Base-by-base conservation (phyloP, 805 yeast species). In the Candida xiaguanensis region DNA sequence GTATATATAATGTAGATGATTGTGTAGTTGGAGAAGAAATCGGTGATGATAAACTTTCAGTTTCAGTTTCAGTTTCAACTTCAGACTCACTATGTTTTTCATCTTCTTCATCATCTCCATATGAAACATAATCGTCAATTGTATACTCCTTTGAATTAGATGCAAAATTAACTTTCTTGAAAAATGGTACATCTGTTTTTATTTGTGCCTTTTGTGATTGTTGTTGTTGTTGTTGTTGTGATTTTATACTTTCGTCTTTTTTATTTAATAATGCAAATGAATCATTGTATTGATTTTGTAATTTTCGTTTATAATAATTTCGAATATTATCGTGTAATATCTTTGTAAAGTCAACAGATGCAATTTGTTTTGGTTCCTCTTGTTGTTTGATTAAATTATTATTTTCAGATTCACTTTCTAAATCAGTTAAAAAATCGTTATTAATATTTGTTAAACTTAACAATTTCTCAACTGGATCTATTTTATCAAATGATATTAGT, bases 401-500 rank as follows among this genome's bases (percentile, higher is more conserved):
- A 12, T 8, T 14, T 34, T 34, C 36, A 16, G 11, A 11, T 35
- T 35, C 38, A 16, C 42, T 50, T 39, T 56, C 63, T 40, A 58
- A 46, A 31, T 53, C 52, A 38, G 54, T 50, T 37, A 63, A 53
- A 28, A 62, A 56, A 43, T 64, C 70, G 26, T 48, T 53, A 40
- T 61, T 53, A 18, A 50, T 41, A 38, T 51, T 59, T 8, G 67
- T 55, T 39, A 65, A 58, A 40, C 67, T 59, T 36, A 67, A 52
- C 25, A 68, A 55, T 43, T 58, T 66, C 46, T 67, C 70, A 37
- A 68, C 71, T 5, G 73, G 74, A 46, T 68, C 74, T 19, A 67
- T 58, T 39, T 51, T 61, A 43, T 65, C 69, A 22, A 50, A 46
- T n/a, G 48, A 33, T 16, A 25, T 31, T 19, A 13, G 24, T 17